phyloP scores from a whole-genome alignment of 2,329 filamentous ascomycete species.

The Mycogone perniciosa region DNA sequence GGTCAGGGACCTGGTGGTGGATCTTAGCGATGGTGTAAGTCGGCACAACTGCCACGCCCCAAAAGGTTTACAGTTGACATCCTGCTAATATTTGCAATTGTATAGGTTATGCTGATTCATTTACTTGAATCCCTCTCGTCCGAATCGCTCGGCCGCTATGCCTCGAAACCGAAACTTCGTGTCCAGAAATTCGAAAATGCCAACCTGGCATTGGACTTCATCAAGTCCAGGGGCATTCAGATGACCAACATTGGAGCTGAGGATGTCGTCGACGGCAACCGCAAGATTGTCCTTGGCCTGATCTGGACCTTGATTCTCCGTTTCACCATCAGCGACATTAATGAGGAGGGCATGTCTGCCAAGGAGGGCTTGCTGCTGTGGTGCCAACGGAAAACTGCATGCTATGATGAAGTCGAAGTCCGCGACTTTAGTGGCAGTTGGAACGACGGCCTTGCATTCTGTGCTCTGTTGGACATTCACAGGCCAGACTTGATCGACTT shows the following conservation, averaged over 20 bases:
- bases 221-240: conserved; percentile 84
- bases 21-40: conserved; percentile 89
- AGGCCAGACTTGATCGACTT: conserved; percentile 96
- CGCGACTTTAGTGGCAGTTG: conserved; percentile 92
- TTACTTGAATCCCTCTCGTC: conserved; percentile 92
- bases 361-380: conserved; percentile 92
- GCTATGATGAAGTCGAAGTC: conserved; percentile 95
- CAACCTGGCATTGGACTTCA: conserved; percentile 89
- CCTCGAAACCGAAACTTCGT: conserved; percentile 88
- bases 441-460: conserved; percentile 97
- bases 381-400: conserved; percentile 98
- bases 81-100: conserved; percentile 13
- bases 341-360: conserved; percentile 93
- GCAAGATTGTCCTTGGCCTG: conserved; percentile 92
- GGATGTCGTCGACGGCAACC: conserved; percentile 95
- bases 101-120: conserved; percentile 86
- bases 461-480: conserved; percentile 92
- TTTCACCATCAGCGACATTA: conserved; percentile 98
- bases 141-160: conserved; percentile 94
- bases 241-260: conserved; percentile 98
- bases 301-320: conserved; percentile 98
- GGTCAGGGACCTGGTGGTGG: conserved; percentile 79
- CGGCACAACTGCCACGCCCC: not conserved
- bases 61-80: not conserved
- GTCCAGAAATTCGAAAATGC: conserved; percentile 98